Conservation (phyloP, 257 asterid genomes). For the Gardenia jasminoides region DNA sequence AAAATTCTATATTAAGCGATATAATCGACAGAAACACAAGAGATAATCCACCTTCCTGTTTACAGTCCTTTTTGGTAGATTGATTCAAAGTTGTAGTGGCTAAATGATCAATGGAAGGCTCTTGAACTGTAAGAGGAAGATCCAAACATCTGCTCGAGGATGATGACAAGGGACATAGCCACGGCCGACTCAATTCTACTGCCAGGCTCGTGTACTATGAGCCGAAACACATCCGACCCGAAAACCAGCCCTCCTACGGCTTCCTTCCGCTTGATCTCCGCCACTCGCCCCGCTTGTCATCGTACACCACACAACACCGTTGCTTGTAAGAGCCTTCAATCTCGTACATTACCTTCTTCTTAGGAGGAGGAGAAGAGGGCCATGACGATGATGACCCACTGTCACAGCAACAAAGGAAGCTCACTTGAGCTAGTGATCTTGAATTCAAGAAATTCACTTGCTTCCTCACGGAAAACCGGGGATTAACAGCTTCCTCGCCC, state of each 20-base stretch:
- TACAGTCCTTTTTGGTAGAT: too few relatives aligned
- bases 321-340: slow-evolving; percentile 57
- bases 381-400: not conserved
- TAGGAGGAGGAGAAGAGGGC: not conserved
- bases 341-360: slow-evolving; percentile 25
- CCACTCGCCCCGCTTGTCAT: slow-evolving; percentile 49
- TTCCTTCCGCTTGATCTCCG: slow-evolving; percentile 70
- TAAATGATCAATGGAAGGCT: too few relatives aligned
- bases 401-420: not conserved
- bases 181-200: slow-evolving; percentile 31
- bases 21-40: too few relatives aligned
- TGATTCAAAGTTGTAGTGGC: too few relatives aligned
- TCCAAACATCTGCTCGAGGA: slow-evolving; percentile 69
- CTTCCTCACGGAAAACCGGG: slow-evolving; percentile 45
- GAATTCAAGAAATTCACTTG: slow-evolving; percentile 33
- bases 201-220: slow-evolving; percentile 49
- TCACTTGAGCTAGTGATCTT: slow-evolving; percentile 46
- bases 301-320: slow-evolving; percentile 55
- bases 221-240: slow-evolving; percentile 61
- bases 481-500: slow-evolving; percentile 46
- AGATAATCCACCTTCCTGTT: too few relatives aligned
- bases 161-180: slow-evolving; percentile 66
- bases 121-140: slow-evolving; percentile 22
- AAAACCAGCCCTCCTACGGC: slow-evolving; percentile 45
- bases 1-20: too few relatives aligned